phyloP scores from a whole-genome alignment of 1,139 yeast genomes.

The Magnusiomyces paraingens region DNA sequence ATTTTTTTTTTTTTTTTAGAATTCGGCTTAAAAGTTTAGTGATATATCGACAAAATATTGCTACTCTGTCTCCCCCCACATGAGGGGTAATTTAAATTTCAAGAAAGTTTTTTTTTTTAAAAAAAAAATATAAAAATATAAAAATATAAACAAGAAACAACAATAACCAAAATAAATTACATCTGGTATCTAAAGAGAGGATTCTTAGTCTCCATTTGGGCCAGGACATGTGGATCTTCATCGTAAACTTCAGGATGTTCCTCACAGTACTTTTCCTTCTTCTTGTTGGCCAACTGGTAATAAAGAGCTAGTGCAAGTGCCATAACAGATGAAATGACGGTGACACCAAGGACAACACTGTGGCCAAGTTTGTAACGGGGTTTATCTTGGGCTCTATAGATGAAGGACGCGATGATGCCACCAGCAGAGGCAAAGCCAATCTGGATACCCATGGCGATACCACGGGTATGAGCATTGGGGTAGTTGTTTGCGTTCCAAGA shows the following conservation, averaged over 20 bases:
- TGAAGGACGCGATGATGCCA: constrained; percentile 39
- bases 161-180: constrained; percentile 1
- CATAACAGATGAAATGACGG: constrained; percentile 1
- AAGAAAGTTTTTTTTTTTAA: no score
- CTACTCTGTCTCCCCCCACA: no score
- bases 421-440: constrained; percentile 21
- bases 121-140: neutral
- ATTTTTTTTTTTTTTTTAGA: no score
- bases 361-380: constrained; percentile 14
- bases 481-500: constrained; percentile 15
- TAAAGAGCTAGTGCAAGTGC: constrained; percentile 5
- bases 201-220: constrained; percentile 8
- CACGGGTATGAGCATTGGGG: constrained; percentile 11
- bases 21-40: no score
- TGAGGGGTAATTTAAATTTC: no score
- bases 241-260: constrained; percentile 11
- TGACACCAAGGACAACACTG: constrained; percentile 5
- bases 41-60: no score
- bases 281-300: constrained; percentile 3
- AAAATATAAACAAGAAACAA: neutral
- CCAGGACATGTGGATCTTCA: constrained; percentile 6
- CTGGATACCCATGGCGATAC: constrained; percentile 14
- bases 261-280: constrained; percentile 10
- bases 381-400: constrained; percentile 26
- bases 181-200: constrained; percentile 11